Conservation (phyloP, 768 basidiomycete species). For the Trametes punicea region DNA sequence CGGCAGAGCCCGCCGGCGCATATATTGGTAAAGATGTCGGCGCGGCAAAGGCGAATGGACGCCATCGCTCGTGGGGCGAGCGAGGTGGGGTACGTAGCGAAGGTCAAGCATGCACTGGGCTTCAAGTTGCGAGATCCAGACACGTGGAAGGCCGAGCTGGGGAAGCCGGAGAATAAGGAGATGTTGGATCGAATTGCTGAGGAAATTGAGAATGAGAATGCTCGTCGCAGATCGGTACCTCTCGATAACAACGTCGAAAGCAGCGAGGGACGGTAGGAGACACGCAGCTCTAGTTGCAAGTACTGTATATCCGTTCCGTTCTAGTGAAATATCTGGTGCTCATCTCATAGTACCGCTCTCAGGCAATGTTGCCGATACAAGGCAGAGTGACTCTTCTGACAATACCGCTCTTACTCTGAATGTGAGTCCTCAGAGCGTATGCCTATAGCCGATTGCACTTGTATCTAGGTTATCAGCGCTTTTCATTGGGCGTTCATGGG, state of each 20-base stretch:
- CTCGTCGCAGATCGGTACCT: constrained; percentile 10
- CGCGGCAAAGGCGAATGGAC: constrained; percentile 46
- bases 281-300: no score
- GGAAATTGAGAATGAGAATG: constrained; percentile 32
- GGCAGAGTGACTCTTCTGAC: no score
- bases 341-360: no score
- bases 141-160: constrained; percentile 35
- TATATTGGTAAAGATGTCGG: constrained; percentile 49
- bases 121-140: constrained; percentile 41
- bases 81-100: constrained; percentile 71
- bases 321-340: no score
- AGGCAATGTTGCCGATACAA: no score
- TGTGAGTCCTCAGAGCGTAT: no score
- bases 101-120: constrained; percentile 55
- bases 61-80: constrained; percentile 47
- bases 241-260: background rate
- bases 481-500: no score
- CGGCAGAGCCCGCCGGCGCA: constrained; percentile 63
- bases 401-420: no score
- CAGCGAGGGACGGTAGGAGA: no score
- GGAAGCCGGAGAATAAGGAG: constrained; percentile 26
- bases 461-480: no score
- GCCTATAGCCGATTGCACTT: no score
- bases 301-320: no score
- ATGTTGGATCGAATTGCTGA: constrained; percentile 28